Evolutionary conservation across 306 rosid species (phyloP), one percentile per base, ranked within the genome.

Genomic region (Cicer yamashitae): DNA sequence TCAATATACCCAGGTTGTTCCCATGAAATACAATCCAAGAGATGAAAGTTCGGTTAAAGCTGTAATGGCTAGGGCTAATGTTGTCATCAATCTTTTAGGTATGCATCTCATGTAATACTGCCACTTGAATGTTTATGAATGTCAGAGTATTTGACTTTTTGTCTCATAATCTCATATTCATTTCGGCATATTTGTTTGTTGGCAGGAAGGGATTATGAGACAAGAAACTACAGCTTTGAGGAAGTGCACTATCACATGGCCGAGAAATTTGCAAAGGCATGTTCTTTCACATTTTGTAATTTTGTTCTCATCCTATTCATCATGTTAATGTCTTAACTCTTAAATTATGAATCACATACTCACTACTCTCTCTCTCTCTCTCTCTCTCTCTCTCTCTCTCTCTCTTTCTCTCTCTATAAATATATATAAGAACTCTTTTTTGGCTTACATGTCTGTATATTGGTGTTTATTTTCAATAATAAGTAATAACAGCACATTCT

Each of bases 31-130:
- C 85, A 82, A 96, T 82, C 98, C 99, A 59, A 89, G 98, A 76
- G 98, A 96, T 77, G 99, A 92, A 86, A 74, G 51, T 81, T 96
- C 99, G n/a, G 82, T 96, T 68, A 96, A 96, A 84, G 98, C 99
- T 64, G 99, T 90, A 46, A 84, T 92, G 97, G 97, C 99, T 6
- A 96, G 88, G 88, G 96, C 99, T 78, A 96, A 92, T 30, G 98
- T 96, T 38, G 97, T 96, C 73, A 81, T 96, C 80, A 96, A 96
- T 84, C 98, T 96, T 58, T 90, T 96, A 86, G 99, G 99, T 96
- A 89, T 74, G 43, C 39, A 6, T 71, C 22, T 80, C 76, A 47
- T 40, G 6, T 71, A 59, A 53, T 62, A 75, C 45, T 61, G 52
- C 45, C 17, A 75, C 48, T 76, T 74, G 12, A 74, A 79, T 47